phyloP scores from a whole-genome alignment of 1,139 yeast genomes.

The Geotrichum bryndzae region DNA sequence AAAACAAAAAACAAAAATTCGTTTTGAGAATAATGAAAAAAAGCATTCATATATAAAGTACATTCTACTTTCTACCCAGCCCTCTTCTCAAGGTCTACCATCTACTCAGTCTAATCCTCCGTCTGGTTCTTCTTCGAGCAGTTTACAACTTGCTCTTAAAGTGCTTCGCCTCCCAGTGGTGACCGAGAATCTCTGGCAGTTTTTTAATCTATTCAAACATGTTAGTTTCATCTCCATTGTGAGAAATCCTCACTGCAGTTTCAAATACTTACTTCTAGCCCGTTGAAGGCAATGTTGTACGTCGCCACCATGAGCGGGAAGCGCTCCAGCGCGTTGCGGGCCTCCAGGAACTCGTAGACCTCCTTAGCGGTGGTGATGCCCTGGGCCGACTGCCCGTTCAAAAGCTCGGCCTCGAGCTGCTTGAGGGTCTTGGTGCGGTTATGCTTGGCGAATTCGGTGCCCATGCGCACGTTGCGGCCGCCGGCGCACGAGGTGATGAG shows the following conservation, averaged over 20 bases:
- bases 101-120: too few species aligned
- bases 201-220: constrained; percentile 23
- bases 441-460: constrained; percentile 21
- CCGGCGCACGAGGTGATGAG: constrained; percentile 93
- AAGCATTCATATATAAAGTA: too few species aligned
- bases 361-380: constrained; percentile 86
- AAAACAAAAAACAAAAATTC: too few species aligned
- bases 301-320: constrained; percentile 88
- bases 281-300: constrained; percentile 72
- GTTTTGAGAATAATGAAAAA: too few species aligned
- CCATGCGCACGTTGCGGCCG: constrained; percentile 79
- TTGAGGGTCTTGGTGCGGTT: constrained; percentile 47
- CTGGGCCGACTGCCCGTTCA: constrained; percentile 93
- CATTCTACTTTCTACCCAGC: too few species aligned
- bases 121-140: too few species aligned
- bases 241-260: too few species aligned
- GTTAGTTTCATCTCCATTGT: background rate
- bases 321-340: constrained; percentile 54
- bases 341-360: constrained; percentile 73
- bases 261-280: constrained; percentile 21
- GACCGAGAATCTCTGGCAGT: constrained; percentile 31
- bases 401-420: constrained; percentile 72
- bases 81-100: too few species aligned
- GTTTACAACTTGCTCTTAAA: too few species aligned
- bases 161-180: constrained; percentile 7